These are phyloP conservation scores for Ceriops tagal DNA, from an alignment of 345 rosid species.

Conservation along the genomic window DNA sequence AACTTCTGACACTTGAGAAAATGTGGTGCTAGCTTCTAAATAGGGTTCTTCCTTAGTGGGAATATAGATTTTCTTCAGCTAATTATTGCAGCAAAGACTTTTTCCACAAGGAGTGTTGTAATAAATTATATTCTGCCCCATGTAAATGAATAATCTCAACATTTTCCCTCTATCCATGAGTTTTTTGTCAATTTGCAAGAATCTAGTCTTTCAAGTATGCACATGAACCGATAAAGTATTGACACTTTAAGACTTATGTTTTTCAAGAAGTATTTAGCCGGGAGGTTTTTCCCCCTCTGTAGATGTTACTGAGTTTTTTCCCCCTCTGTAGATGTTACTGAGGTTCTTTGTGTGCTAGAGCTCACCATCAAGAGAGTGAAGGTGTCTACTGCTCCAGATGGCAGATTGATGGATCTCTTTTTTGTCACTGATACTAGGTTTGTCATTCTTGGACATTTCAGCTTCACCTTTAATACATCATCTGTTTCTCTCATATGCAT, in stretches of 20 bases:
- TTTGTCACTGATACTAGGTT: constrained; percentile 69
- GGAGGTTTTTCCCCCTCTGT: background rate
- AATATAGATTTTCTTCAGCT: too few species aligned
- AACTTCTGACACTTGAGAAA: background rate
- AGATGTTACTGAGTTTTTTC: constrained; percentile 46
- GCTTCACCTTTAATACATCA: constrained; percentile 4
- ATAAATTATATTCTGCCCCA: too few species aligned
- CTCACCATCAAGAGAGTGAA: constrained; percentile 62
- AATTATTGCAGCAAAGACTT: too few species aligned
- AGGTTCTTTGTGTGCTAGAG: constrained; percentile 62
- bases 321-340: constrained; percentile 46
- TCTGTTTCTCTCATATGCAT: background rate
- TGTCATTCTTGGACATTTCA: constrained; percentile 17
- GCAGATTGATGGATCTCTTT: constrained; percentile 66
- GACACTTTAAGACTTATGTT: background rate
- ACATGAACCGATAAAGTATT: background rate
- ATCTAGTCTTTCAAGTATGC: background rate
- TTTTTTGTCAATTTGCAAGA: too few species aligned
- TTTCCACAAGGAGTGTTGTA: too few species aligned
- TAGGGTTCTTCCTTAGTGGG: background rate
- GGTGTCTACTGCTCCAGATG: constrained; percentile 68
- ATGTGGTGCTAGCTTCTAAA: background rate
- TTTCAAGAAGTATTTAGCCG: constrained; percentile 4
- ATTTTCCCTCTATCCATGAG: too few species aligned
- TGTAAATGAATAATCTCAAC: too few species aligned